Evolutionary conservation across 306 rosid species (phyloP).

Genomic region (Lathyrus aphaca): DNA sequence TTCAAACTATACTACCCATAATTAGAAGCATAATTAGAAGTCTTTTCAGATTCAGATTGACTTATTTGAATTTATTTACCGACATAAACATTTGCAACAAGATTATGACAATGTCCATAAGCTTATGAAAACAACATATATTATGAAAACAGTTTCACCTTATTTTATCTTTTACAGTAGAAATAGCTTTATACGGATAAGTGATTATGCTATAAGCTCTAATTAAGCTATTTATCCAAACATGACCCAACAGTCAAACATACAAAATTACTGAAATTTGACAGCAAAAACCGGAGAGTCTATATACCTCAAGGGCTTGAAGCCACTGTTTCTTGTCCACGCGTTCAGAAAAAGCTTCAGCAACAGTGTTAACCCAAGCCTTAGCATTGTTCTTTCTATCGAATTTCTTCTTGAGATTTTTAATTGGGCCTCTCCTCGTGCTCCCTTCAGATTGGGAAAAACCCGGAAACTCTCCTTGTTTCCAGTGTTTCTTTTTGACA

Average conservation of each 20-base stretch:
- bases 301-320: constrained; percentile 81
- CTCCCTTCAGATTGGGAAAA: constrained; percentile 48
- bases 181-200: not conserved
- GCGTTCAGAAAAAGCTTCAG: constrained; percentile 72
- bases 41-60: not conserved
- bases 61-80: no score
- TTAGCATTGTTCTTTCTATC: constrained; percentile 73
- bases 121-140: not conserved
- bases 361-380: constrained; percentile 92
- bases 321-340: constrained; percentile 87
- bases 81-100: not conserved
- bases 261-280: constrained; percentile 22
- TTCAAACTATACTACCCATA: constrained; percentile 1
- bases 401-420: constrained; percentile 78
- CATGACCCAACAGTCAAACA: not conserved
- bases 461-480: constrained; percentile 81
- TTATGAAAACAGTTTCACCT: not conserved
- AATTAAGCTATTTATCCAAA: not conserved
- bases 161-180: not conserved
- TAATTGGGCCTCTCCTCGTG: constrained; percentile 60
- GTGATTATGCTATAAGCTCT: not conserved
- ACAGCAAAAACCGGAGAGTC: constrained; percentile 10
- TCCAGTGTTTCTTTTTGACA: constrained; percentile 77
- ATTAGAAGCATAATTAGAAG: not conserved
- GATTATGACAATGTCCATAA: not conserved